These are phyloP conservation scores for Solanum bulbocastanum DNA, from an alignment of 257 asterid species.

Conservation along the genomic window DNA sequence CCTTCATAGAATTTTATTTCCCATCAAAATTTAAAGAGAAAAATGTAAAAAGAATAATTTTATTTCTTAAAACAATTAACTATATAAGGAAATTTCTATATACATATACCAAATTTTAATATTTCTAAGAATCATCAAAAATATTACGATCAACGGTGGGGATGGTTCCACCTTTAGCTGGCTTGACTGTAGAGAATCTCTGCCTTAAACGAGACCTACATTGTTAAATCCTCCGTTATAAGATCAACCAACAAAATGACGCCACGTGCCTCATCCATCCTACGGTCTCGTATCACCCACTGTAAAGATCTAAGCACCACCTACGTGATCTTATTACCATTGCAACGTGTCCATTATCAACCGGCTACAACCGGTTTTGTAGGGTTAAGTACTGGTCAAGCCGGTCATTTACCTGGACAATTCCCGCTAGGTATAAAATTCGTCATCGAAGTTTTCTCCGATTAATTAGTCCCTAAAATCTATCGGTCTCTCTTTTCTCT, in stretches of 20 bases:
- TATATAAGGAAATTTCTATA: neutral
- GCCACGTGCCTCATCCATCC: constrained; percentile 34
- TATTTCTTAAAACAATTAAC: neutral
- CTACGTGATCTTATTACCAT: constrained; percentile 4
- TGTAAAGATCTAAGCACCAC: constrained; percentile 39
- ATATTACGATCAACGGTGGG: neutral
- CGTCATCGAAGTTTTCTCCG: neutral
- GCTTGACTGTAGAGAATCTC: neutral
- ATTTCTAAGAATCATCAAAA: neutral
- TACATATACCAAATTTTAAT: neutral
- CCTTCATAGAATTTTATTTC: neutral
- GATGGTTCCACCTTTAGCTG: neutral
- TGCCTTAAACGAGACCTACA: constrained; percentile 5
- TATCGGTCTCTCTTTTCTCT: constrained; percentile 1
- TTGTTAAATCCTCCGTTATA: neutral
- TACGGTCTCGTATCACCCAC: constrained; percentile 36
- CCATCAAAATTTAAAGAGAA: neutral
- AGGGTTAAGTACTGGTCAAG: constrained; percentile 21
- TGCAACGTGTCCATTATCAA: constrained; percentile 23
- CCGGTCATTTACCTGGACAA: constrained; percentile 36
- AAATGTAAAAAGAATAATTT: neutral
- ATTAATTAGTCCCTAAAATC: constrained; percentile 7
- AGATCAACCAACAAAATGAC: constrained; percentile 3
- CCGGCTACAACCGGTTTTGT: constrained; percentile 28
- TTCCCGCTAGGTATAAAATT: constrained; percentile 57